Conservation (phyloP, 257 asterid species). For the Solanum pinnatisectum region DNA sequence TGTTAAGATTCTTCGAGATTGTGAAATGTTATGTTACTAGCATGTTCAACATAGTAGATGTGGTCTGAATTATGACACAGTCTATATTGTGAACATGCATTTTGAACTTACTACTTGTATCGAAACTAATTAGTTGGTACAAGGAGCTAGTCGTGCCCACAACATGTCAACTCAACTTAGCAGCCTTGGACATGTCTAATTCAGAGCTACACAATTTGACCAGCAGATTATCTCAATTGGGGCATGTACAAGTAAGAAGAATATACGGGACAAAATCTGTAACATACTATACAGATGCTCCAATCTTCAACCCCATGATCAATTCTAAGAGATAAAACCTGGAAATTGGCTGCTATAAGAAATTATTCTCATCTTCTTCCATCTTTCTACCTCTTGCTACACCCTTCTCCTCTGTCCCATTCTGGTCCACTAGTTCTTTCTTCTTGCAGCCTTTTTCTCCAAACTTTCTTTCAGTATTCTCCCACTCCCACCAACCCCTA, state of each 20-base stretch:
- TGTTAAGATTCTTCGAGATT: neutral
- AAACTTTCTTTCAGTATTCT: neutral
- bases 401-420: neutral
- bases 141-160: neutral
- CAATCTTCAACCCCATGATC: neutral
- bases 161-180: neutral
- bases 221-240: neutral
- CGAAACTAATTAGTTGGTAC: neutral
- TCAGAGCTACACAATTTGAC: neutral
- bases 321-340: neutral
- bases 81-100: neutral
- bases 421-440: neutral
- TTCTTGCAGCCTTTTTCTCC: neutral
- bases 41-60: neutral
- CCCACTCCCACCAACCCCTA: neutral
- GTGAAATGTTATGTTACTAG: neutral
- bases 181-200: neutral
- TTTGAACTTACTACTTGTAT: neutral
- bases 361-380: neutral
- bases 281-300: neutral
- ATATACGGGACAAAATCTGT: neutral
- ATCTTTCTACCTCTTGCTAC: neutral
- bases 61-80: neutral
- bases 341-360: neutral
- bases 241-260: neutral